A percentile compares a stretch with the other conserved stretches of the same genome.
Evolutionary conservation across 1,139 yeast species (phyloP).

Genomic region (Tardiomyces depauwii): DNA sequence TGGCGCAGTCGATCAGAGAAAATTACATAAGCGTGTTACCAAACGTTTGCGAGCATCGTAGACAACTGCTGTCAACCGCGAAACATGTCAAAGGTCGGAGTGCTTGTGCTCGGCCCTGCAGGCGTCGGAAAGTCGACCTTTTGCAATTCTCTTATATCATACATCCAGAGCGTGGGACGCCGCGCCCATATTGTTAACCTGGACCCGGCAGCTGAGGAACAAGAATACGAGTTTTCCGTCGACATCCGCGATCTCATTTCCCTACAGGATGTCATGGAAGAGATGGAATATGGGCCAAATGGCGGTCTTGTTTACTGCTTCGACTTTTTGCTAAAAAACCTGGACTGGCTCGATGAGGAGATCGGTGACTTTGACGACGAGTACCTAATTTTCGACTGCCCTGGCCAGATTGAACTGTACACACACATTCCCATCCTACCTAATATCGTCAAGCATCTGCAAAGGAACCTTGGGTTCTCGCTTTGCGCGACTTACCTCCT

Average conservation of each 20-base stretch:
- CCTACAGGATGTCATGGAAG: conserved; percentile 94
- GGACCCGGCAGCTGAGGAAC: conserved; percentile 97
- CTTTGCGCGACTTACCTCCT: conserved; percentile 85
- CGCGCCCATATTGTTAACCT: conserved; percentile 89
- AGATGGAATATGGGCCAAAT: conserved; percentile 86
- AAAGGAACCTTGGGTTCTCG: conserved; percentile 66
- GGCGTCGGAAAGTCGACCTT: conserved; percentile 91
- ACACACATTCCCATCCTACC: conserved; percentile 94
- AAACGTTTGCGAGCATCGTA: too few species aligned
- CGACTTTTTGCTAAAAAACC: conserved; percentile 68
- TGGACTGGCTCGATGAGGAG: conserved; percentile 96
- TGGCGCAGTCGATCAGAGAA: too few species aligned
- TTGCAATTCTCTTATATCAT: conserved; percentile 75
- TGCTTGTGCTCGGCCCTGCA: conserved; percentile 93
- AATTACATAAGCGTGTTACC: too few species aligned
- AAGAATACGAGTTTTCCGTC: conserved; percentile 81
- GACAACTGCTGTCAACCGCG: neutral
- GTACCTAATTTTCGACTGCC: conserved; percentile 89
- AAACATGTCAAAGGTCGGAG: conserved; percentile 86
- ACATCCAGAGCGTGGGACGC: conserved; percentile 85
- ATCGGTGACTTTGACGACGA: conserved; percentile 92
- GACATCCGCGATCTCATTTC: conserved; percentile 89
- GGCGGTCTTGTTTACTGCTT: conserved; percentile 92
- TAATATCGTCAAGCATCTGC: conserved; percentile 71
- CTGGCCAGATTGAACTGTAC: conserved; percentile 94